phyloP scores from a whole-genome alignment of 176 grass and related monocot genomes.

The Avena eriantha region DNA sequence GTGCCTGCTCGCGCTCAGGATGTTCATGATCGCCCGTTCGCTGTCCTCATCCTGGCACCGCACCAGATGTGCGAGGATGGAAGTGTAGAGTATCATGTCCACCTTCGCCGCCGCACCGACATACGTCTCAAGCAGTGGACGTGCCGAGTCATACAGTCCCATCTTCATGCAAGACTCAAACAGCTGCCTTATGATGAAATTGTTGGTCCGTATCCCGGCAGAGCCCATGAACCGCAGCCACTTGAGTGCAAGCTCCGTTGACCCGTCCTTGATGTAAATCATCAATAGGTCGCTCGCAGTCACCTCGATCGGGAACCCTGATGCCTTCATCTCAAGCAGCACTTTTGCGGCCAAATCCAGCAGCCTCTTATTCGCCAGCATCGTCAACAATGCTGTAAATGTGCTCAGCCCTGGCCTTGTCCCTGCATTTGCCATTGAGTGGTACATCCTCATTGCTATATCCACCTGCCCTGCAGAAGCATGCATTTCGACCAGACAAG shows the following conservation, averaged over 20 bases:
- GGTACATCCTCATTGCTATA: slow-evolving; percentile 73
- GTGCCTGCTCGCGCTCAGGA: slow-evolving; percentile 78
- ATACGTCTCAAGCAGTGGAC: slow-evolving; percentile 76
- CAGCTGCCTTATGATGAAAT: slow-evolving; percentile 93
- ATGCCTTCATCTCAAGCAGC: slow-evolving; percentile 91
- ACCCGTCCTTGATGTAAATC: slow-evolving; percentile 96
- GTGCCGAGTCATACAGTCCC: slow-evolving; percentile 75
- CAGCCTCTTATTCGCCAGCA: slow-evolving; percentile 82
- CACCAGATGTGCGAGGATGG: slow-evolving; percentile 77
- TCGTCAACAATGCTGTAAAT: slow-evolving; percentile 74
- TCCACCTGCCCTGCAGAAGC: slow-evolving; percentile 80
- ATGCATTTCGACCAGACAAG: slow-evolving; percentile 92
- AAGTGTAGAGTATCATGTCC: slow-evolving; percentile 96
- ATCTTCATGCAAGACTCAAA: slow-evolving; percentile 97
- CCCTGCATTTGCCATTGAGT: slow-evolving; percentile 89
- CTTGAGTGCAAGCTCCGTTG: slow-evolving; percentile 74
- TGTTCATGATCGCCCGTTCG: slow-evolving; percentile 86
- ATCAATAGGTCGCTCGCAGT: slow-evolving; percentile 86
- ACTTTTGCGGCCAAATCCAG: slow-evolving; percentile 90
- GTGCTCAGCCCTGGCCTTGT: slow-evolving; percentile 80
- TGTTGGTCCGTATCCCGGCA: slow-evolving; percentile 89
- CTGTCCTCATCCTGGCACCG: slow-evolving; percentile 76
- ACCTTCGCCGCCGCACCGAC: slow-evolving; percentile 73
- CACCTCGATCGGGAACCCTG: slow-evolving; percentile 84
- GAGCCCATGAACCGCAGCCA: slow-evolving; percentile 96